phyloP scores from a whole-genome alignment of 2,329 filamentous ascomycete species.

The Fusarium falciforme region DNA sequence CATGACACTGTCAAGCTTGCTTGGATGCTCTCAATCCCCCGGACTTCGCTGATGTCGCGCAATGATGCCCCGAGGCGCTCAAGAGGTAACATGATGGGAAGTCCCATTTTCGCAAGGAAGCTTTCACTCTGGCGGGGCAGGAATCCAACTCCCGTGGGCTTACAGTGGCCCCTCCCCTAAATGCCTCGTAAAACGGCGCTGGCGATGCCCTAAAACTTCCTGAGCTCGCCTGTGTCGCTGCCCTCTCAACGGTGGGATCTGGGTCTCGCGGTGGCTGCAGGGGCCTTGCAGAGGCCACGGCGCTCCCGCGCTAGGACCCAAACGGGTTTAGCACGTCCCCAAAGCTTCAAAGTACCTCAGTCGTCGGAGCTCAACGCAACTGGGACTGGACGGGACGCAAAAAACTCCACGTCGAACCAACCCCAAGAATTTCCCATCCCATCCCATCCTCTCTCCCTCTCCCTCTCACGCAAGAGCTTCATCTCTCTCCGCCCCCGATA shows the following conservation, averaged over 20 bases:
- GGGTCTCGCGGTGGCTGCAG: conserved; percentile 16
- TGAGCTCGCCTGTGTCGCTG: conserved; percentile 6
- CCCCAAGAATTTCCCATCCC: conserved; percentile 53
- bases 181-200: conserved; percentile 3
- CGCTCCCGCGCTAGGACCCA: conserved; percentile 29
- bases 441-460: conserved; percentile 41
- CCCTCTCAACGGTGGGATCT: conserved; percentile 34
- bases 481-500: conserved; percentile 35
- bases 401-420: conserved; percentile 52
- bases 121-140: conserved; percentile 26
- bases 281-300: conserved; percentile 8
- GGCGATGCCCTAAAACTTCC: conserved; percentile 11
- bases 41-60: conserved; percentile 37
- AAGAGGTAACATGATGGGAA: conserved; percentile 35
- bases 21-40: conserved; percentile 8
- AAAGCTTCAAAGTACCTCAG: conserved; percentile 49
- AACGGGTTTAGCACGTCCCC: conserved; percentile 43
- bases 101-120: conserved; percentile 8
- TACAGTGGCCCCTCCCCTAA: conserved; percentile 22
- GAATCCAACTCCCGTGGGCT: conserved; percentile 2
- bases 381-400: conserved; percentile 34
- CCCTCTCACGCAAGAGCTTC: conserved; percentile 46
- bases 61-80: conserved; percentile 37
- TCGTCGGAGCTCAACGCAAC: conserved; percentile 55
- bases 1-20: conserved; percentile 1